Percentiles rank a stretch among this genome's conserved stretches.
phyloP scores from a whole-genome alignment of 495 filamentous ascomycete species.

The Letharia lupina region DNA sequence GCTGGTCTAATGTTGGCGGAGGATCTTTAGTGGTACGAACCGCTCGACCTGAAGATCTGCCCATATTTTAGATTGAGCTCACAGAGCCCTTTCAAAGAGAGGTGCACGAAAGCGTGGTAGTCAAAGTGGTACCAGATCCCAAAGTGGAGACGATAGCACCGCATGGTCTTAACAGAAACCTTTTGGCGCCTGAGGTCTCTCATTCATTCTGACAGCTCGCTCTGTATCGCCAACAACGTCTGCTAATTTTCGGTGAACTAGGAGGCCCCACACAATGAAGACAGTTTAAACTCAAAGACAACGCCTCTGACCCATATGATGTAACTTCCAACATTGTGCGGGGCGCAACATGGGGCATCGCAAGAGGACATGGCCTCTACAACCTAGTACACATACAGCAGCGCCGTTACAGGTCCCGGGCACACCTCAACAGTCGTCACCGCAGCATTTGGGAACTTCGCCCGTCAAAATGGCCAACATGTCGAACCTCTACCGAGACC shows the following conservation, averaged over 20 bases:
- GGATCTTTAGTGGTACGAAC: no score
- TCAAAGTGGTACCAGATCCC: no score
- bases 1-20: no score
- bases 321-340: not conserved
- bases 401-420: not conserved
- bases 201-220: not conserved
- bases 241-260: not conserved
- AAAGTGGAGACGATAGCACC: no score
- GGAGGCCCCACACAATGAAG: not conserved
- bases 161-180: no score
- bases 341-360: not conserved
- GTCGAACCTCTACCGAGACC: constrained; percentile 9
- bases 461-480: constrained; percentile 11
- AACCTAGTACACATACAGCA: not conserved
- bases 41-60: no score
- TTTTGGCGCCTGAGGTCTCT: no score
- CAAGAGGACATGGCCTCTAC: not conserved
- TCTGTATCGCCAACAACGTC: not conserved
- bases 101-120: no score
- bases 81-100: no score
- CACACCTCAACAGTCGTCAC: not conserved
- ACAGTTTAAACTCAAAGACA: not conserved
- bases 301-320: not conserved
- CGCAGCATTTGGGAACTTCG: not conserved
- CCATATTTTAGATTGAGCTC: no score